These are phyloP conservation scores for Coniochaeta pulveracea DNA, from an alignment of 2,329 filamentous ascomycete genomes.

Conservation along the genomic window DNA sequence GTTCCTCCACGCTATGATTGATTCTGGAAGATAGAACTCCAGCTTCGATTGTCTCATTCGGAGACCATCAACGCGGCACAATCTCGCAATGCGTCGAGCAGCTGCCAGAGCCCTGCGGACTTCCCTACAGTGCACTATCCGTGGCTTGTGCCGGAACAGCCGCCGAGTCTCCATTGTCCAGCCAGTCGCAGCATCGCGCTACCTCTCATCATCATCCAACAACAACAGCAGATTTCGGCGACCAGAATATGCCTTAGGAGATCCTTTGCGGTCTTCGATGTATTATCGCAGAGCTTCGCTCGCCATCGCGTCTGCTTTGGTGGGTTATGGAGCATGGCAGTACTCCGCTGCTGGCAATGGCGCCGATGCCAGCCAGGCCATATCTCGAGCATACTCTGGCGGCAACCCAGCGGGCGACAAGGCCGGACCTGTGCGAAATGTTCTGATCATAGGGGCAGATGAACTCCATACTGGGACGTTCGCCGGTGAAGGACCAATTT, in stretches of 20 bases:
- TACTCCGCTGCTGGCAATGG: constrained; percentile 44
- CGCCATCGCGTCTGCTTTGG: constrained; percentile 57
- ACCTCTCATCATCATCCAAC: constrained; percentile 18
- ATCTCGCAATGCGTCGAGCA: constrained; percentile 59
- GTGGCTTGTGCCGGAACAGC: constrained; percentile 41
- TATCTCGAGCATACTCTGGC: constrained; percentile 30
- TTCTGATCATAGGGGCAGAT: constrained; percentile 81
- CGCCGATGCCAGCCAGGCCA: constrained; percentile 18
- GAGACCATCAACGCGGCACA: constrained; percentile 6
- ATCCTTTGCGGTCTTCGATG: constrained; percentile 59
- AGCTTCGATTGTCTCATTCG: constrained; percentile 3
- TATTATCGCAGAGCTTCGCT: constrained; percentile 57
- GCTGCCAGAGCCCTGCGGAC: constrained; percentile 57
- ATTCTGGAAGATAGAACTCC: no score
- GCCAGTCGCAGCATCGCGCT: constrained; percentile 20
- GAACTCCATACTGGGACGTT: constrained; percentile 83
- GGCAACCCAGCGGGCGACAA: constrained; percentile 24
- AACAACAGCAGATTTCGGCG: constrained; percentile 8
- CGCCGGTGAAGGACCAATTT: constrained; percentile 73
- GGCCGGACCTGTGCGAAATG: constrained; percentile 46
- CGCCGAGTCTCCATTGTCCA: constrained; percentile 27
- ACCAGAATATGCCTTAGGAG: constrained; percentile 25
- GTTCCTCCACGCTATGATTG: no score
- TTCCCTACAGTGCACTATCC: constrained; percentile 52
- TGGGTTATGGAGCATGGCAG: constrained; percentile 70